Conservation (phyloP, 2,329 filamentous ascomycete species). For the Xylaria sp. region DNA sequence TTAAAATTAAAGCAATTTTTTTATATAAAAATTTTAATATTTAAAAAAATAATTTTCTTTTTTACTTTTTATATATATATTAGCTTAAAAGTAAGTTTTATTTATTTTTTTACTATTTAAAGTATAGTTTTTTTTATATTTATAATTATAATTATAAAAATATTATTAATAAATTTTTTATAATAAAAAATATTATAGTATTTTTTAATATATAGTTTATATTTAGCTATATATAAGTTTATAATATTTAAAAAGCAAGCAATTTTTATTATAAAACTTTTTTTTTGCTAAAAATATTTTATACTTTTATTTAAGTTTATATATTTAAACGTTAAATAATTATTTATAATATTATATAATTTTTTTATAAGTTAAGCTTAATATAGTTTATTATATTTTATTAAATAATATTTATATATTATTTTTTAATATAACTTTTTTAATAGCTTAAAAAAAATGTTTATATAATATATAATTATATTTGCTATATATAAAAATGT, state of each 20-base stretch:
- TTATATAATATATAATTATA: not conserved
- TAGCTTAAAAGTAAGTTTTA: not conserved
- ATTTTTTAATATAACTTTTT: not conserved
- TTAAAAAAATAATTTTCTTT: not conserved
- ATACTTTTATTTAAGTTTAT: not conserved
- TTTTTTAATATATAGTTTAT: conserved; percentile 7
- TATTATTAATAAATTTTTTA: not conserved
- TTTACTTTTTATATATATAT: not conserved
- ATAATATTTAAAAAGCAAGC: not conserved
- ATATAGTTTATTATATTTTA: not conserved
- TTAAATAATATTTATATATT: conserved; percentile 1
- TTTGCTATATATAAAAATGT: not conserved
- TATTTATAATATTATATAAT: not conserved
- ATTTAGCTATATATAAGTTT: not conserved
- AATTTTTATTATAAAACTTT: not conserved
- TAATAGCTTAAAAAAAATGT: not conserved
- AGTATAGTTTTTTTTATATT: not conserved
- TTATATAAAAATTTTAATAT: conserved; percentile 1
- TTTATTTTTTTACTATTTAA: too few species aligned
- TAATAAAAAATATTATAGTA: not conserved
- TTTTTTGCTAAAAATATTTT: not conserved
- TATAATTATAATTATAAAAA: not conserved
- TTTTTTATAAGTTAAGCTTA: not conserved
- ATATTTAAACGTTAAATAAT: not conserved
- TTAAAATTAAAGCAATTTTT: conserved; percentile 2